phyloP scores from a whole-genome alignment of 306 rosid species.

The Herpetospermum pedunculosum region DNA sequence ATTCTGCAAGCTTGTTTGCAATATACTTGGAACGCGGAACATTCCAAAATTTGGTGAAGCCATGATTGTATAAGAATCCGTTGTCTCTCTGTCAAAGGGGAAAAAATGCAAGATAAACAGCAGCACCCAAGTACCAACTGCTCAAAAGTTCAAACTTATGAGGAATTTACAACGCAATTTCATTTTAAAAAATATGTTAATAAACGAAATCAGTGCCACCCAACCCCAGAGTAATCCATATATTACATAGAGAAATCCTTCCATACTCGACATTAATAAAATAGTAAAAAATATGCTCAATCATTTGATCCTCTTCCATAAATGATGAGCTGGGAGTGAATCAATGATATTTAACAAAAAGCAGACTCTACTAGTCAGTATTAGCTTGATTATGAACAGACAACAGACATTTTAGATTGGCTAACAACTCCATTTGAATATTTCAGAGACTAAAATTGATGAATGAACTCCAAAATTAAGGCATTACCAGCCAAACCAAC shows the following conservation, averaged over 20 bases:
- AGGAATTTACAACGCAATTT: background rate
- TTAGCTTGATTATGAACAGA: background rate
- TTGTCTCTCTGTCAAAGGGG: constrained; percentile 44
- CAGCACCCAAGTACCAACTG: background rate
- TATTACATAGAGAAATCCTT: background rate
- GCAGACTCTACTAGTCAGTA: background rate
- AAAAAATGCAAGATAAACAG: background rate
- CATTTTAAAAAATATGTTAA: background rate
- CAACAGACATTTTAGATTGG: background rate
- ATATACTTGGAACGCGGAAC: constrained; percentile 34
- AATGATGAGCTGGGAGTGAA: background rate
- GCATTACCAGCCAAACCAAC: background rate
- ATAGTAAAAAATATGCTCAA: background rate
- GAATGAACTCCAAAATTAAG: background rate
- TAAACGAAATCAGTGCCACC: background rate
- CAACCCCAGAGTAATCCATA: background rate
- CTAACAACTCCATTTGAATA: background rate
- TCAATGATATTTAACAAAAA: background rate
- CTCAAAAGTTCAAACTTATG: background rate
- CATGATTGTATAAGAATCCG: constrained; percentile 62
- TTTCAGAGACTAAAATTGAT: background rate
- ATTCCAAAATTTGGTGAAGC: constrained; percentile 54
- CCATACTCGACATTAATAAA: background rate
- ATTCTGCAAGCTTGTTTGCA: constrained; percentile 32
- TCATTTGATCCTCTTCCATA: background rate